Conservation (phyloP, 2,329 filamentous ascomycete species). For the Leptographium wingfieldii region DNA sequence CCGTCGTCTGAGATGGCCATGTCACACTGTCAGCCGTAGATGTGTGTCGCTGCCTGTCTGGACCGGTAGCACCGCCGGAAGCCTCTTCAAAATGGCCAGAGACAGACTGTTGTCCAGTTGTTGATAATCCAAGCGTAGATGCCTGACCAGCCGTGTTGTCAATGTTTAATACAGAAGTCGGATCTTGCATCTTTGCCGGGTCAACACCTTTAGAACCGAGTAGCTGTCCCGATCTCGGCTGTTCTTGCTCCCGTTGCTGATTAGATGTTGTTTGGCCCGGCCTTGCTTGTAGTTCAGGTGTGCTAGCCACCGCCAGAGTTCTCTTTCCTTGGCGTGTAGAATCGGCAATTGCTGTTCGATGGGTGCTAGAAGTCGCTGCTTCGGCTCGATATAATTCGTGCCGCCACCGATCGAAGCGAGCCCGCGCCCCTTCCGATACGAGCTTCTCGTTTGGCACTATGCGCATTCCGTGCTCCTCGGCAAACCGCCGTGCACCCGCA, state of each 20-base stretch:
- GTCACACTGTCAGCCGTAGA: neutral
- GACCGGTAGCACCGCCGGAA: neutral
- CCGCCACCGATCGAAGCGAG: conserved; percentile 70
- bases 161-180: neutral
- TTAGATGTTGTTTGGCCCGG: neutral
- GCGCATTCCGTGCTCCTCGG: conserved; percentile 61
- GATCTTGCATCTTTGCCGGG: neutral
- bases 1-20: neutral
- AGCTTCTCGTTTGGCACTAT: conserved; percentile 63
- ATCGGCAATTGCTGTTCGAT: neutral
- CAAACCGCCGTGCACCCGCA: conserved; percentile 76
- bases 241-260: neutral
- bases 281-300: neutral
- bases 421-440: conserved; percentile 65
- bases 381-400: conserved; percentile 48
- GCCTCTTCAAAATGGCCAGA: neutral
- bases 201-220: neutral
- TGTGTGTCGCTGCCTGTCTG: neutral
- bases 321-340: neutral
- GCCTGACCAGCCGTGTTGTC: neutral
- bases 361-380: conserved; percentile 11
- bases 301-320: neutral
- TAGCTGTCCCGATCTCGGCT: neutral
- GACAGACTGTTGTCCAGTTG: neutral
- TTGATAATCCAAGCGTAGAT: neutral